phyloP scores from a whole-genome alignment of 139 green algal genomes.

The Micractinium conductrix region DNA sequence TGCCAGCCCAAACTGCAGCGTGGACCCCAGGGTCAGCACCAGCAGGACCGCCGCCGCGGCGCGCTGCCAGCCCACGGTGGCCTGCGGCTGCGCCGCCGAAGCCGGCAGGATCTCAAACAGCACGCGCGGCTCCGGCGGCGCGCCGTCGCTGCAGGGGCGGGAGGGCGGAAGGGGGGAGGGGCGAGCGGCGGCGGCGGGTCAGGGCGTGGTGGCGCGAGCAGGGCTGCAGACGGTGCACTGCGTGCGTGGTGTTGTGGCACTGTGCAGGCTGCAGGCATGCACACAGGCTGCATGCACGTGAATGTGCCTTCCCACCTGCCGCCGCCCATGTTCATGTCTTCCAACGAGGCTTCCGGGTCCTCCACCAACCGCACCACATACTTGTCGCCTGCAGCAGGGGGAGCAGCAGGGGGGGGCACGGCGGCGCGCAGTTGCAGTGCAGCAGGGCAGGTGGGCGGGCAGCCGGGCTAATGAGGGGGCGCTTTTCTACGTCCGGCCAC shows the following conservation, averaged over 20 bases:
- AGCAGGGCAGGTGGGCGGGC: not conserved
- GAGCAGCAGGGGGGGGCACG: not conserved
- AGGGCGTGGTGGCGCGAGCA: too few relatives aligned
- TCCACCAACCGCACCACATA: slow-evolving; percentile 86
- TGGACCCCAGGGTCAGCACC: slow-evolving; percentile 72
- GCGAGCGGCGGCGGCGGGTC: too few relatives aligned
- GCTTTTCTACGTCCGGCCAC: too few relatives aligned
- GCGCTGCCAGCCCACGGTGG: slow-evolving; percentile 71
- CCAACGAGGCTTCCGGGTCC: slow-evolving; percentile 64
- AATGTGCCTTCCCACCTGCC: too few relatives aligned
- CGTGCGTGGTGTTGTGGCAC: too few relatives aligned
- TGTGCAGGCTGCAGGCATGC: too few relatives aligned
- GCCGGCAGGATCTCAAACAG: slow-evolving; percentile 80
- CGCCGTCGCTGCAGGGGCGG: not conserved
- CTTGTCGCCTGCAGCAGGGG: slow-evolving; percentile 61
- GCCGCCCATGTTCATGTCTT: slow-evolving; percentile 41
- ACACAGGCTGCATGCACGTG: too few relatives aligned
- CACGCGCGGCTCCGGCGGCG: slow-evolving; percentile 44
- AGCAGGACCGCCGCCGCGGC: slow-evolving; percentile 69
- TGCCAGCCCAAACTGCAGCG: slow-evolving; percentile 77
- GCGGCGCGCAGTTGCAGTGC: too few relatives aligned
- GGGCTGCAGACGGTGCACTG: too few relatives aligned
- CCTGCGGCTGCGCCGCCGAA: slow-evolving; percentile 56
- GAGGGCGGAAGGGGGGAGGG: too few relatives aligned
- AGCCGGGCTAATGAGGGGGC: too few relatives aligned